Evolutionary conservation across 768 basidiomycete species (phyloP).

Genomic region (Suillus placidus): DNA sequence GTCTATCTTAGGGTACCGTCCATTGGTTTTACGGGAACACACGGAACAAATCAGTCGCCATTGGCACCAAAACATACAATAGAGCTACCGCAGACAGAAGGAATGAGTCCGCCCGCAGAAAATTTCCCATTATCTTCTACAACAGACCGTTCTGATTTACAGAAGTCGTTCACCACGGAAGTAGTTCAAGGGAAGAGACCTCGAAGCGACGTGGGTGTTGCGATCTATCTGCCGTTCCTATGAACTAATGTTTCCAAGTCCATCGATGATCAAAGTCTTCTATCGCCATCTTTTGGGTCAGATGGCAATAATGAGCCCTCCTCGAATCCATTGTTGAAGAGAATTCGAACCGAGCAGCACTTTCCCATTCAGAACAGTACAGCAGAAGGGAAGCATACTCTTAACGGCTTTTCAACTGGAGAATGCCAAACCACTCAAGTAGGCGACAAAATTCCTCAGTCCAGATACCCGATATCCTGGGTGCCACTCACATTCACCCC

Average conservation of each 20-base stretch:
- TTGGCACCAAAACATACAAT: slow-evolving; percentile 5
- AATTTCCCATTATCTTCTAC: neutral
- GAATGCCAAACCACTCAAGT: neutral
- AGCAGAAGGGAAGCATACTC: neutral
- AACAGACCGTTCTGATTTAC: neutral
- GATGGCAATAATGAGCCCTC: neutral
- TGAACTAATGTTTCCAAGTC: neutral
- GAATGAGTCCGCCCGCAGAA: neutral
- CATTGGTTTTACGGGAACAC: neutral
- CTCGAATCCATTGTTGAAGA: neutral
- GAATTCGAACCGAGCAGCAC: slow-evolving; percentile 3
- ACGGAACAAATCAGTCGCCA: neutral
- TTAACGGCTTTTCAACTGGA: neutral
- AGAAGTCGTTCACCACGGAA: neutral
- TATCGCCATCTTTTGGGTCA: neutral
- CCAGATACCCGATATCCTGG: neutral
- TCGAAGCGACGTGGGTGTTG: neutral
- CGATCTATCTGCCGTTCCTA: neutral
- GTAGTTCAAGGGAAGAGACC: slow-evolving; percentile 2
- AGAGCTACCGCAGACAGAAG: neutral
- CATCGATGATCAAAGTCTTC: neutral
- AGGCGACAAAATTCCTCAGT: no score
- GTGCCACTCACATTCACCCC: neutral
- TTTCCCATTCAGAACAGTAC: neutral
- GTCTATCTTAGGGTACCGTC: neutral